phyloP scores from a whole-genome alignment of 1,139 yeast species.

The Suhomyces kunorum region DNA sequence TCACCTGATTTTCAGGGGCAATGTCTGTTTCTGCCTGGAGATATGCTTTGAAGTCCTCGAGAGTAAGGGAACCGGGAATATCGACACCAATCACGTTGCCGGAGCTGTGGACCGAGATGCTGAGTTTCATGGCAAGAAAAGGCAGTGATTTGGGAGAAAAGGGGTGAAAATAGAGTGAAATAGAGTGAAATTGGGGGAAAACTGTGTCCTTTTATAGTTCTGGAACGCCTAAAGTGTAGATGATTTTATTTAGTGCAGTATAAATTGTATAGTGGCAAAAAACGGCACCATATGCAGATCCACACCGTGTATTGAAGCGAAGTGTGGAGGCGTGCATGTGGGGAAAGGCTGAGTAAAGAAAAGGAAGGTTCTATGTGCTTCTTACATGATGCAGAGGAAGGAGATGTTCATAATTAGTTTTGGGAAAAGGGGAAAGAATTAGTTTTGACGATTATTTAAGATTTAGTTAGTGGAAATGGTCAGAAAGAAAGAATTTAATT shows the following conservation, averaged over 20 bases:
- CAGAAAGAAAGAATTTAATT: too few relatives aligned
- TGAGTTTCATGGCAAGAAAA: slow-evolving; percentile 33
- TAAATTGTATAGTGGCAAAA: too few relatives aligned
- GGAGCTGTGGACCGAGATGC: slow-evolving; percentile 34
- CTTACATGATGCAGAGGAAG: not conserved
- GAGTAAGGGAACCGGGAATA: slow-evolving; percentile 60
- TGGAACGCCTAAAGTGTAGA: not conserved
- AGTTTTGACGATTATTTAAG: too few relatives aligned
- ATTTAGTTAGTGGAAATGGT: too few relatives aligned
- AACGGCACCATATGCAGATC: not conserved
- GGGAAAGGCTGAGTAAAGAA: not conserved
- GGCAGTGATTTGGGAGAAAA: not conserved
- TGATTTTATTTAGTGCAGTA: too few relatives aligned
- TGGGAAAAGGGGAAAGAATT: not conserved
- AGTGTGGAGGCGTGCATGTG: not conserved
- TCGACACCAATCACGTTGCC: slow-evolving; percentile 48
- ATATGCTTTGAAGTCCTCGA: slow-evolving; percentile 74
- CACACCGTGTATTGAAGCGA: too few relatives aligned
- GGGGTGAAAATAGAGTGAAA: not conserved
- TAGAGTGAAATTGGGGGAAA: not conserved
- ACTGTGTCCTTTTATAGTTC: not conserved
- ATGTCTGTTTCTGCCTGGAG: slow-evolving; percentile 73
- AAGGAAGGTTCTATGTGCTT: not conserved
- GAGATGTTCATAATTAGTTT: too few relatives aligned
- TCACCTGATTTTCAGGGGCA: slow-evolving; percentile 45